phyloP scores from a whole-genome alignment of 306 rosid genomes.

The Quercus variabilis region DNA sequence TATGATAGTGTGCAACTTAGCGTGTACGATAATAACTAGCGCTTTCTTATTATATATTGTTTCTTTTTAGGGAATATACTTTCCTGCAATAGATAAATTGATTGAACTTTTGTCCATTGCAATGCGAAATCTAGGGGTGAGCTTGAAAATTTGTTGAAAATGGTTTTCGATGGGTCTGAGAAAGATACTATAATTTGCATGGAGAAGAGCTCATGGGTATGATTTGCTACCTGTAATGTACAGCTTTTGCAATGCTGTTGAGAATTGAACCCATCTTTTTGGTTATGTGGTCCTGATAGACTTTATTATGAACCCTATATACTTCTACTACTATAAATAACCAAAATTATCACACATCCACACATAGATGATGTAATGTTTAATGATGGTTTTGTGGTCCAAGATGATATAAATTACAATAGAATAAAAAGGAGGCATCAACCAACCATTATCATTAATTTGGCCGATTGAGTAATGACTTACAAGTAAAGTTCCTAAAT shows the following conservation, averaged over 20 bases:
- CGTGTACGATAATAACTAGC: too few relatives aligned
- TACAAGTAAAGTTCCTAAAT: not conserved
- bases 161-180: too few relatives aligned
- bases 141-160: too few relatives aligned
- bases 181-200: not conserved
- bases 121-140: too few relatives aligned
- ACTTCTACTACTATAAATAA: not conserved
- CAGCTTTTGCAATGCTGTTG: not conserved
- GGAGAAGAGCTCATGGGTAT: not conserved
- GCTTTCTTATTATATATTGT: too few relatives aligned
- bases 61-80: too few relatives aligned
- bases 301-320: not conserved
- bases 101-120: too few relatives aligned
- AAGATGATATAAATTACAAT: not conserved
- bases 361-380: not conserved
- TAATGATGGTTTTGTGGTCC: conserved; percentile 6
- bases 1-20: too few relatives aligned
- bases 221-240: not conserved
- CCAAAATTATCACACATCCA: not conserved
- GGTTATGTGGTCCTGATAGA: not conserved
- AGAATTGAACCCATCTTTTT: not conserved
- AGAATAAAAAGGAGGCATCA: not conserved
- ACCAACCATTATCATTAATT: not conserved
- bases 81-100: too few relatives aligned
- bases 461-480: not conserved